A percentile compares a stretch with the other conserved stretches of the same genome.
Conservation (phyloP, 208 protist species). For the Vickermania spadyakhi region DNA sequence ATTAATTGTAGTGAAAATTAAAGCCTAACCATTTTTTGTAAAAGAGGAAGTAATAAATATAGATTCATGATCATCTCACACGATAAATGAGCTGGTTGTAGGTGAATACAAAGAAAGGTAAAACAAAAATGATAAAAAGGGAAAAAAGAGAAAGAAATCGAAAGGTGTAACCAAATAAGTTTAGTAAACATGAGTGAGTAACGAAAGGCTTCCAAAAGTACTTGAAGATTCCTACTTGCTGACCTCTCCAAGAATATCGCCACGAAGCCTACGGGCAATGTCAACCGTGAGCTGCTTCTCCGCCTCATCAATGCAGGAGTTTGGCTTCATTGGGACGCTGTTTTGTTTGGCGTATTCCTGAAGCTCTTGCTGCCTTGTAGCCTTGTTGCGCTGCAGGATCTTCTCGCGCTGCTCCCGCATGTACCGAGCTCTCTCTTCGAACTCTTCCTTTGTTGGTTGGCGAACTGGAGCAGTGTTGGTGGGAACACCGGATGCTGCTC, state of each 20-base stretch:
- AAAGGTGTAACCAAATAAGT: too few relatives aligned
- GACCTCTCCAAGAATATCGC: conserved; percentile 63
- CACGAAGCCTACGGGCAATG: conserved; percentile 72
- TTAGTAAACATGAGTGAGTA: background rate
- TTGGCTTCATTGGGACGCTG: conserved; percentile 7
- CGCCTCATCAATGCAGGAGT: conserved; percentile 7
- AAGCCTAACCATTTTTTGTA: too few relatives aligned
- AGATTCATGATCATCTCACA: too few relatives aligned
- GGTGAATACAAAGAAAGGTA: too few relatives aligned
- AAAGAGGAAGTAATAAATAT: too few relatives aligned
- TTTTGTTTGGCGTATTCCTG: conserved; percentile 37
- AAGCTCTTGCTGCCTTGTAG: conserved; percentile 57
- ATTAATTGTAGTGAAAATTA: too few relatives aligned
- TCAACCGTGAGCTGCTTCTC: conserved; percentile 67
- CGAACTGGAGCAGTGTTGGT: background rate
- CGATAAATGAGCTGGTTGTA: too few relatives aligned
- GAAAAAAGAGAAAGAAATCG: too few relatives aligned
- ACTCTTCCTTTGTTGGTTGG: conserved; percentile 45
- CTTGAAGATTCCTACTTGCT: conserved; percentile 22
- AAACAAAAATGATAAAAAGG: too few relatives aligned
- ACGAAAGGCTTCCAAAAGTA: background rate
- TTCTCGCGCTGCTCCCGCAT: conserved; percentile 80
- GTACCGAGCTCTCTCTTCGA: conserved; percentile 60
- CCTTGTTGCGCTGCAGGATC: conserved; percentile 69
- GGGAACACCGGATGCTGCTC: background rate